Percentiles rank a stretch among this genome's conserved stretches.
These are phyloP conservation scores for Aspergillus panamensis DNA, from an alignment of 495 filamentous ascomycete genomes.

Conservation along the genomic window DNA sequence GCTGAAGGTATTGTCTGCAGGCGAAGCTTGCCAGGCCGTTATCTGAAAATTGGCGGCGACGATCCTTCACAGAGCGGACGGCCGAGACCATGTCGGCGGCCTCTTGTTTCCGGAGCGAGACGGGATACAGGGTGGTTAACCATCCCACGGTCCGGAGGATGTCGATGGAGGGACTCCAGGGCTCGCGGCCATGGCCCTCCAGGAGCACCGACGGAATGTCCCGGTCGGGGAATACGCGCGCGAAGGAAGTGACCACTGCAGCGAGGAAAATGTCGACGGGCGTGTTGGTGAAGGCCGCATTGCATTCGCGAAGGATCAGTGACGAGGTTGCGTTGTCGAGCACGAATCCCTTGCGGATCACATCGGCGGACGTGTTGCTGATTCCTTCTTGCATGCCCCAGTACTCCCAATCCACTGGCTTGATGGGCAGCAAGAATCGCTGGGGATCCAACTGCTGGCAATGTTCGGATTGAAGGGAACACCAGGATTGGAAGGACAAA, in stretches of 20 bases:
- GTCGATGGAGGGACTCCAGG: constrained; percentile 37
- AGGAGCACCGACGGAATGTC: constrained; percentile 39
- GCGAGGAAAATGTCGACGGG: constrained; percentile 41
- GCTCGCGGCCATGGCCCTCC: constrained; percentile 47
- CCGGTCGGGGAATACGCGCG: constrained; percentile 39
- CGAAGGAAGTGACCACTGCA: constrained; percentile 39
- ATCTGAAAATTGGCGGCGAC: too few species aligned
- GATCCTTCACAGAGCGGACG: constrained; percentile 16
- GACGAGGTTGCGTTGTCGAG: constrained; percentile 27
- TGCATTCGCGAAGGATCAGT: constrained; percentile 42
- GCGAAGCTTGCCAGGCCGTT: constrained; percentile 41
- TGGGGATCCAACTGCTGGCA: constrained; percentile 24
- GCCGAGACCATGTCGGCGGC: constrained; percentile 21
- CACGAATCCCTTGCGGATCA: too few species aligned
- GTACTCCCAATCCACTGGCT: constrained; percentile 36
- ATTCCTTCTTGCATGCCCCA: background rate
- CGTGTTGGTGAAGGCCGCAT: constrained; percentile 33
- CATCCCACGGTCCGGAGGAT: constrained; percentile 48
- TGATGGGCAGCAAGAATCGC: constrained; percentile 28
- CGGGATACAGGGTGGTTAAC: constrained; percentile 48
- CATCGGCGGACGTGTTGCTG: too few species aligned
- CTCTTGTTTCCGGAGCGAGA: constrained; percentile 13
- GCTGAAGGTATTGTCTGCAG: background rate
- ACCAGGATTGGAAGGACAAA: background rate
- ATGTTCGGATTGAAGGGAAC: background rate